A percentile compares a stretch with the other conserved stretches of the same genome.
Evolutionary conservation across 169 alveolate genomes (phyloP).

Genomic region (Hepatocystis sp.): DNA sequence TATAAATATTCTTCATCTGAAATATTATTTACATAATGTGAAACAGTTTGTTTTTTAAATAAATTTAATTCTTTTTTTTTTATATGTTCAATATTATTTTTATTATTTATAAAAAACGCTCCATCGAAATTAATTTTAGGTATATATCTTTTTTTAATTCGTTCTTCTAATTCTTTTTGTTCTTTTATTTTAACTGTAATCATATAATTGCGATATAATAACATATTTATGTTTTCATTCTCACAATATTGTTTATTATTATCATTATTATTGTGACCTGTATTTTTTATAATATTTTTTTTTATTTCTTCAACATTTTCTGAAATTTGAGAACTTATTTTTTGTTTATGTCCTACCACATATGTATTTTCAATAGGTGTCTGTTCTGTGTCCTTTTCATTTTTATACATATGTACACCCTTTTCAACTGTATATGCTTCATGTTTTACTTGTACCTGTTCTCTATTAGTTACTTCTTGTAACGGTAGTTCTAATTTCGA

Average conservation of each 20-base stretch:
- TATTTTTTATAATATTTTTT: conserved; percentile 11
- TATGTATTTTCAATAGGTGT: not conserved
- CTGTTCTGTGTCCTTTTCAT: not conserved
- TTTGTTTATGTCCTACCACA: not conserved
- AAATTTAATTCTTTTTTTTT: not conserved
- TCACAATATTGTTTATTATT: conserved; percentile 5
- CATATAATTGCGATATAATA: conserved; percentile 23
- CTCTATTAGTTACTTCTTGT: too few species aligned
- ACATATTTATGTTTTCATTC: conserved; percentile 45
- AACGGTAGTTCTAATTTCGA: not conserved
- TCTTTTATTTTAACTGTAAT: conserved; percentile 59
- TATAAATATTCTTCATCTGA: not conserved
- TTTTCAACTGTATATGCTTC: too few species aligned
- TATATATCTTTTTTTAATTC: conserved; percentile 26
- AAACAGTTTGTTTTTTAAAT: too few species aligned
- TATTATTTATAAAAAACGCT: conserved; percentile 39
- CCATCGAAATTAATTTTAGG: conserved; percentile 77
- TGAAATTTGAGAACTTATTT: conserved; percentile 58
- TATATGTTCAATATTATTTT: conserved; percentile 7
- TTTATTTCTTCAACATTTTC: conserved; percentile 38
- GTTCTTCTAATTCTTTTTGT: conserved; percentile 34
- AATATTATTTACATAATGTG: too few species aligned
- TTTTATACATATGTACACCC: not conserved
- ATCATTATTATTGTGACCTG: not conserved
- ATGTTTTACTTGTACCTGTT: too few species aligned